Evolutionary conservation across 345 rosid species (phyloP).

Genomic region (Pseudoturritis turrita): DNA sequence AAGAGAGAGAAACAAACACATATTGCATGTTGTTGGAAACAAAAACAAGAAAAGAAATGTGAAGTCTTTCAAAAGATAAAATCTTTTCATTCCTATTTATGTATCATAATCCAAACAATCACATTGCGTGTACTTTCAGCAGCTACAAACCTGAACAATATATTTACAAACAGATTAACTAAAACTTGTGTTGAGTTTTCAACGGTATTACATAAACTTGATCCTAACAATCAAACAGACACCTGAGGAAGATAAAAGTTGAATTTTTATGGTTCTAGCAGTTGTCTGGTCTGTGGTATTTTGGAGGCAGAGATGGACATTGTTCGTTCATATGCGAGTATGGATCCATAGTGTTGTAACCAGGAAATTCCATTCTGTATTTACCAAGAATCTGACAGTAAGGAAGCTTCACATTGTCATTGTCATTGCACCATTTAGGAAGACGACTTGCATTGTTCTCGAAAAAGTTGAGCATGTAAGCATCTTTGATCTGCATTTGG

Average conservation of each 20-base stretch:
- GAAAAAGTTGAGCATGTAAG: constrained; percentile 65
- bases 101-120: neutral
- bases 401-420: constrained; percentile 65
- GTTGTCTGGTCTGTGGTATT: constrained; percentile 52
- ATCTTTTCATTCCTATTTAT: neutral
- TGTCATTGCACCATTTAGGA: constrained; percentile 91
- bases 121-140: neutral
- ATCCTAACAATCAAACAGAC: constrained; percentile 4
- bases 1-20: too few relatives aligned
- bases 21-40: neutral
- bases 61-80: neutral
- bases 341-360: constrained; percentile 72
- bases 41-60: neutral
- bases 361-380: constrained; percentile 92
- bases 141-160: constrained; percentile 6
- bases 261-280: constrained; percentile 37
- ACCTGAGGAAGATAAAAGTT: neutral
- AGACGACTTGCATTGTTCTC: constrained; percentile 74
- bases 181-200: neutral
- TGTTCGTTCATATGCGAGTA: constrained; percentile 84
- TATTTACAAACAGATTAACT: constrained; percentile 3
- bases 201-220: neutral
- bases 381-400: constrained; percentile 88
- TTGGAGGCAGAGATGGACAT: constrained; percentile 89
- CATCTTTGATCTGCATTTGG: constrained; percentile 70